Evolutionary conservation across 768 basidiomycete genomes (phyloP), one percentile per base, ranked within the genome.

Genomic region (Pulveroboletus sp.): DNA sequence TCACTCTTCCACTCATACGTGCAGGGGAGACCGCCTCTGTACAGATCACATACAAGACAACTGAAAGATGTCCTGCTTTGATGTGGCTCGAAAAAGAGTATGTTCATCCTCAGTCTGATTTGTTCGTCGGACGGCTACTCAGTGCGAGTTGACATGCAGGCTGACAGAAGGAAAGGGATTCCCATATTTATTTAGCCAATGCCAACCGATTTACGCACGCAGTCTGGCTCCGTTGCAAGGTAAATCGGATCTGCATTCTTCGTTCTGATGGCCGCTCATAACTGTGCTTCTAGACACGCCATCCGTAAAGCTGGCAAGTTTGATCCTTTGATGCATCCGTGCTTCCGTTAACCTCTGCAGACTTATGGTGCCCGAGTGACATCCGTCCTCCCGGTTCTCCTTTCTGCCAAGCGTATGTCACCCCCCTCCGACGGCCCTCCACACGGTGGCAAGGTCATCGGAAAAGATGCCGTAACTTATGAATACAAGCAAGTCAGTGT

Each of bases 101-200:
- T 23, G 50, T 36, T 14, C n/a, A 42, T 32, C 20, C 2, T 41
- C 24, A 7, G 20, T 23, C n/a, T 9, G 0, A 12, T 6, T 39
- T 30, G 16, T 19, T 34, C 29, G 9, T 50, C 34, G 20, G 20
- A 3, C 31, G 29, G 38, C 49, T 13, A 2, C 24, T 32, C 27
- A 43, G 3, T 32, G 19, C 13, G 16, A 17, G 17, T 29, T 2
- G 8, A 11, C 19, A 6, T 17, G 7, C 43, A 89, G 89, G 50
- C 85, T 92, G 69, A 96, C 93, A 0, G 88, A 89, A 51, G 91
- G 91, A 8, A 91, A 91, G 56, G 71, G 73, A 17, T 86, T 88
- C 63, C 85, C 90, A 0, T 96, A 87, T 69, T 68, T 97, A 14
- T 97, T 93, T 73, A 92, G 89, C 51, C 94, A 96, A 60, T 90